Conservation (phyloP, 768 basidiomycete species). For the Calocera viscosa region DNA sequence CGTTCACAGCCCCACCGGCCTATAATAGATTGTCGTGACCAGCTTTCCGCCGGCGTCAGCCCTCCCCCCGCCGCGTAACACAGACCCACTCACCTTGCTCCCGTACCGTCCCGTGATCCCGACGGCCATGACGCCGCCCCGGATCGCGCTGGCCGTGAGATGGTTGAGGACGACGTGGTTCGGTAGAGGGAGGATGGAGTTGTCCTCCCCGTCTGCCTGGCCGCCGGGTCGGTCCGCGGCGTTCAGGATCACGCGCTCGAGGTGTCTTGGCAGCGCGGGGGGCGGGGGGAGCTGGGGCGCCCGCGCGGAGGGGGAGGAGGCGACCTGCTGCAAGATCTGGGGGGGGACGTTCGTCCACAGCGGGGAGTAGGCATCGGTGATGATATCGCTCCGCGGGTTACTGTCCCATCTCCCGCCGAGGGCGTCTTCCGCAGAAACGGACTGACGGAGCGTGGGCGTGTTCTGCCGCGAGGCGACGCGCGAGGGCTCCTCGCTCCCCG, state of each 20-base stretch:
- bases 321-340: constrained; percentile 18
- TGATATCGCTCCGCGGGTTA: not conserved
- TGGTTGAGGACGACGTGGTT: constrained; percentile 91
- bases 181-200: constrained; percentile 80
- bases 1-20: not conserved
- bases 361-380: constrained; percentile 22
- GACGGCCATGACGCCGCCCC: constrained; percentile 84
- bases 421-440: not conserved
- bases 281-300: constrained; percentile 78
- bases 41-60: not conserved
- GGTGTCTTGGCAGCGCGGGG: constrained; percentile 73
- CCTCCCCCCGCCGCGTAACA: not conserved
- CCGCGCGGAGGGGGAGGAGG: constrained; percentile 36
- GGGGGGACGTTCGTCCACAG: constrained; percentile 35
- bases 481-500: not conserved
- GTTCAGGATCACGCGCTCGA: constrained; percentile 91
- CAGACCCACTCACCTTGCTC: constrained; percentile 54
- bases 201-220: constrained; percentile 49
- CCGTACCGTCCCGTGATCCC: constrained; percentile 83
- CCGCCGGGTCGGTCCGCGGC: constrained; percentile 22
- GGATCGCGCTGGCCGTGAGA: constrained; percentile 86
- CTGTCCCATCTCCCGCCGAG: not conserved
- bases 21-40: not conserved
- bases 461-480: not conserved
- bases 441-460: not conserved